Evolutionary conservation across 352 stramenopile genomes (phyloP), one percentile per base, ranked within the genome.

Genomic region (Phytophthora cryptogea): DNA sequence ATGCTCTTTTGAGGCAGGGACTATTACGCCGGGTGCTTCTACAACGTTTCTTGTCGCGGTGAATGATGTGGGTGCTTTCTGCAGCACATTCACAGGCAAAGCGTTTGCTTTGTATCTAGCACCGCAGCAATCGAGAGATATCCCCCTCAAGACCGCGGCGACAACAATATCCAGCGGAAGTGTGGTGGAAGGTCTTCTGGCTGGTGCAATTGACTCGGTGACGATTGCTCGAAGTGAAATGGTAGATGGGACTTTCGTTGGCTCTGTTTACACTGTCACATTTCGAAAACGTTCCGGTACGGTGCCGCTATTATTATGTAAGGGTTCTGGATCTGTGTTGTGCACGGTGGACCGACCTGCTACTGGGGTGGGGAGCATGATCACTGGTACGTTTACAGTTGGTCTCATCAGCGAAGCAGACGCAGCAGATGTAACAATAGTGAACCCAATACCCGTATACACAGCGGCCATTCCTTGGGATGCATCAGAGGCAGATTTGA

Each of bases 391-490:
- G 0, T 93, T 94, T 47, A 77, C 69, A 17, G 35, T 94, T 6
- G 67, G 68, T 6, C 55, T 94, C 0, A 35, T 80, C 0, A 77
- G 63, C 6, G 63, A 88, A 56, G 80, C 72, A 0, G 69, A 78
- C 27, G 52, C 52, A 0, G 80, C 72, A 0, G 69, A 78, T 28
- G 52, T 50, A 0, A 46, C 28, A 4, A 16, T 46, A 16, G n/a
- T 30, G 1, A 42, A 57, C 1, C 44, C 62, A 5, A 86, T 72
- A 0, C 16, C 42, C 2, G 3, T 57, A 3, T 72, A 61, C 37
- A 61, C 45, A 13, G 13, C 2, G 0, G 32, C 54, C 43, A 86
- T 92, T 82, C 58, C 76, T 32, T 85, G 95, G 86, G 90, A 97
- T 57, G 76, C 75, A 7, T 87, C 76, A 5, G 65, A 95, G n/a